Evolutionary conservation across 495 filamentous ascomycete species (phyloP).

Genomic region (Bryoglossum gracile): DNA sequence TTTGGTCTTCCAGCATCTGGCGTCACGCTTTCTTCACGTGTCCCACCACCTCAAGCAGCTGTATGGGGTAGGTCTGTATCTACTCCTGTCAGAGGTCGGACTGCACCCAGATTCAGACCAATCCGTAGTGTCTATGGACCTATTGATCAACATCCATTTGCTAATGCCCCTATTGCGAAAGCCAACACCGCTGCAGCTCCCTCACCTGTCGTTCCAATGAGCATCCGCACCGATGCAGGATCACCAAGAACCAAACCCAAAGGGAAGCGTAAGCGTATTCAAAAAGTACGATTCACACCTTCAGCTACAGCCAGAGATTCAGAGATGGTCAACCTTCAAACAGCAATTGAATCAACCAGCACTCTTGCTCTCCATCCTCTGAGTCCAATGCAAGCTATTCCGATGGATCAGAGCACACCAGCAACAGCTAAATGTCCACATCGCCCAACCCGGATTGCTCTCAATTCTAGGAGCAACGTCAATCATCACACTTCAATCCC

Average conservation of each 20-base stretch:
- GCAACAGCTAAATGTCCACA: constrained; percentile 2
- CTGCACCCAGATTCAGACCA: constrained; percentile 23
- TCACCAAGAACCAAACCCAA: background rate
- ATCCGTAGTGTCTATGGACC: constrained; percentile 20
- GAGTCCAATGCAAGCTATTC: background rate
- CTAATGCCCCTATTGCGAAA: constrained; percentile 10
- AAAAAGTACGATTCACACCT: constrained; percentile 18
- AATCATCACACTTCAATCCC: background rate
- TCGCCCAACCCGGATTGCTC: background rate
- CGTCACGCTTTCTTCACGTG: constrained; percentile 1
- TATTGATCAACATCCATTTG: constrained; percentile 24
- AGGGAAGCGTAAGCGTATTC: background rate
- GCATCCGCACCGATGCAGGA: background rate
- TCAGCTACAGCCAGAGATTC: constrained; percentile 17
- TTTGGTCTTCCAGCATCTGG: constrained; percentile 9
- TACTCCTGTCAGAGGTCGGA: constrained; percentile 4
- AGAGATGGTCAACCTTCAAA: constrained; percentile 9
- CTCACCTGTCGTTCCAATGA: background rate
- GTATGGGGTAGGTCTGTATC: constrained; percentile 1
- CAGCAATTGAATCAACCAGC: constrained; percentile 8
- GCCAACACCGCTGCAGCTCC: background rate
- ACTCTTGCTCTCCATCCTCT: constrained; percentile 4
- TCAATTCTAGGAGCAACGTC: background rate
- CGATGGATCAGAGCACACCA: background rate
- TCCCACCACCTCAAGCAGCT: background rate